phyloP scores from a whole-genome alignment of 345 rosid species.

The Eucalyptus marginata region DNA sequence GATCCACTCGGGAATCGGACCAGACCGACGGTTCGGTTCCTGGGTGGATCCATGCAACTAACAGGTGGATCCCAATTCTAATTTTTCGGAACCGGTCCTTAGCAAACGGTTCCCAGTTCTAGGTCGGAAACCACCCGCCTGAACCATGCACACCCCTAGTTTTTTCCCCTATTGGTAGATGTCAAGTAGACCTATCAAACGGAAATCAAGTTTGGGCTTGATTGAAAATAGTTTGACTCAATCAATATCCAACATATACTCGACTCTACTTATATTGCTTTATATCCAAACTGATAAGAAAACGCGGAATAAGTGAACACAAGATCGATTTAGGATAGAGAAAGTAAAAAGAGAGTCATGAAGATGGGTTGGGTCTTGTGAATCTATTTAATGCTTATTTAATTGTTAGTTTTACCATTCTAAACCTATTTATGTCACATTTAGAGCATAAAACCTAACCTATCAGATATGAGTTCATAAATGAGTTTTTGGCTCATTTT shows the following conservation, averaged over 20 bases:
- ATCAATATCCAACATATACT: rapidly evolving
- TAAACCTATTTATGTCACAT: too few relatives aligned
- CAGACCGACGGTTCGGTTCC: too few relatives aligned
- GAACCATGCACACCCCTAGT: too few relatives aligned
- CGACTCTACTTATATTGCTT: rapidly evolving
- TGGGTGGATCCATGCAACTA: too few relatives aligned
- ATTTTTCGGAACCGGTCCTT: too few relatives aligned
- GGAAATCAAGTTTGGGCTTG: background rate
- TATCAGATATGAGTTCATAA: too few relatives aligned
- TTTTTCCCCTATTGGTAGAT: background rate
- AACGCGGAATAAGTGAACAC: rapidly evolving
- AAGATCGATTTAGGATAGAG: rapidly evolving
- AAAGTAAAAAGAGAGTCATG: background rate
- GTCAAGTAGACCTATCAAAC: background rate
- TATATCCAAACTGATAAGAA: rapidly evolving
- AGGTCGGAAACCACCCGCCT: too few relatives aligned
- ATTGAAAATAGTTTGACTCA: background rate
- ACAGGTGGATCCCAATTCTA: too few relatives aligned
- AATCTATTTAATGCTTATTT: too few relatives aligned
- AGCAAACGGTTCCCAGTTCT: too few relatives aligned
- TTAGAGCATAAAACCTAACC: rapidly evolving
- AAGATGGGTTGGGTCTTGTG: rapidly evolving
- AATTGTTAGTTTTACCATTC: too few relatives aligned
- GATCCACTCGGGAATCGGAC: too few relatives aligned
- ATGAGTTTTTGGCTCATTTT: background rate